Evolutionary conservation across 2,329 filamentous ascomycete genomes (phyloP).

Genomic region (Nemania sp.): DNA sequence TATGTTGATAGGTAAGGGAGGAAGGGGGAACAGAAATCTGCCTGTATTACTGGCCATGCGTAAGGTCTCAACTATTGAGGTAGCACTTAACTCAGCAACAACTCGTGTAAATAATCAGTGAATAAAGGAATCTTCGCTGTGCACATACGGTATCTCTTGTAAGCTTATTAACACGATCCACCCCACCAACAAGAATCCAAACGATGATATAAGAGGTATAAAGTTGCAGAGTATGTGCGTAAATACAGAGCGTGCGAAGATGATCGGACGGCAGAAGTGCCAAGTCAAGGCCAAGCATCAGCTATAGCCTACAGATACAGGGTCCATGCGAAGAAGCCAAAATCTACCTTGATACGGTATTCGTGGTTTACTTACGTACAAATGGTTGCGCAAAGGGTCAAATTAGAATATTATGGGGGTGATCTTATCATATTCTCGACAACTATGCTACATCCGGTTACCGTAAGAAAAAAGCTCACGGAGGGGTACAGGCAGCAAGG

Average conservation of each 20-base stretch:
- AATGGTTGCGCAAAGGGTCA: too few species aligned
- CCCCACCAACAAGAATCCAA: not conserved
- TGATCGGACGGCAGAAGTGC: not conserved
- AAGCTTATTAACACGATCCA: constrained; percentile 19
- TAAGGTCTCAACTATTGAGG: too few species aligned
- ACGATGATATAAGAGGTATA: too few species aligned
- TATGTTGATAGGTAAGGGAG: not conserved
- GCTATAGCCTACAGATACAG: not conserved
- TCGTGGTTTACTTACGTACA: not conserved
- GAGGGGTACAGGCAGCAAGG: constrained; percentile 2
- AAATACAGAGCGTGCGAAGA: not conserved
- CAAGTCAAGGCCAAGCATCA: not conserved
- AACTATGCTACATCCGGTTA: too few species aligned
- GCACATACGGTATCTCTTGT: not conserved
- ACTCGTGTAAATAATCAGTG: not conserved
- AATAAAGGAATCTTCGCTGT: not conserved
- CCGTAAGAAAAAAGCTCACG: too few species aligned
- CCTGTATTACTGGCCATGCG: too few species aligned
- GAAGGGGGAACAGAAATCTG: too few species aligned
- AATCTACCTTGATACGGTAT: not conserved
- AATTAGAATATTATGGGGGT: too few species aligned
- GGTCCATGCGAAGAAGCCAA: not conserved
- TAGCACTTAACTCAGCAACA: not conserved
- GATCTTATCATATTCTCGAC: not conserved
- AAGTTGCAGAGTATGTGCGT: not conserved